Conservation (phyloP, 2,329 filamentous ascomycete genomes). For the Aspergillus carbonarius region DNA sequence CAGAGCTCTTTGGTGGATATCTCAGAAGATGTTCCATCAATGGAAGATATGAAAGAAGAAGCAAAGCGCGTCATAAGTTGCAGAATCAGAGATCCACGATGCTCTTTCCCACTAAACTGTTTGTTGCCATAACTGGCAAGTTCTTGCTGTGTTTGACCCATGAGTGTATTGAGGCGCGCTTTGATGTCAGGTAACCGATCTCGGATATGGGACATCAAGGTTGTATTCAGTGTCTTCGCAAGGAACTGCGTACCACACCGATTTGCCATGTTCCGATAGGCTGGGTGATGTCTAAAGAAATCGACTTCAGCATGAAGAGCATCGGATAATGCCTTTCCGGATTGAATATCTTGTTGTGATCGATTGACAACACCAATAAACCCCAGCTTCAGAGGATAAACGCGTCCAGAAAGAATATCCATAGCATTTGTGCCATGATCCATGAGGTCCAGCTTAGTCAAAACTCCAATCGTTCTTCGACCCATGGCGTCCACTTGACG, state of each 20-base stretch:
- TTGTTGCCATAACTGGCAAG: slow-evolving; percentile 97
- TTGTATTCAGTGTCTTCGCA: slow-evolving; percentile 91
- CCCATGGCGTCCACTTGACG: slow-evolving; percentile 95
- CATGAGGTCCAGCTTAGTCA: slow-evolving; percentile 98
- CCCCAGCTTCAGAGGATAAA: slow-evolving; percentile 93
- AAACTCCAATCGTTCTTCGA: slow-evolving; percentile 89
- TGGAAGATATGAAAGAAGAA: slow-evolving; percentile 95
- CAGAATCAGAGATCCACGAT: slow-evolving; percentile 88
- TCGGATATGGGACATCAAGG: slow-evolving; percentile 93
- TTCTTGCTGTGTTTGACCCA: slow-evolving; percentile 99
- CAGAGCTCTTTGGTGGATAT: slow-evolving; percentile 98
- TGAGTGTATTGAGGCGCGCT: slow-evolving; percentile 91
- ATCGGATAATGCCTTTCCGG: slow-evolving; percentile 90
- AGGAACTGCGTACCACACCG: slow-evolving; percentile 92
- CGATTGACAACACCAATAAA: slow-evolving; percentile 98
- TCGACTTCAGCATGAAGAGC: slow-evolving; percentile 86
- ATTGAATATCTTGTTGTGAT: slow-evolving; percentile 96
- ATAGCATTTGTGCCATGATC: slow-evolving; percentile 97
- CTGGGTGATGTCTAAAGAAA: slow-evolving; percentile 96
- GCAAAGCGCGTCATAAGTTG: slow-evolving; percentile 98
- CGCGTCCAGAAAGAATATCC: slow-evolving; percentile 94
- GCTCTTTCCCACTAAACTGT: slow-evolving; percentile 95
- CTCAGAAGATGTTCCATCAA: slow-evolving; percentile 96
- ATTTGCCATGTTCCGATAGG: slow-evolving; percentile 92
- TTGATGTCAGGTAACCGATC: slow-evolving; percentile 97